Percentiles rank a stretch among this genome's conserved stretches.
Evolutionary conservation across 2,329 filamentous ascomycete genomes (phyloP).

Genomic region (Westerdykella ornata): DNA sequence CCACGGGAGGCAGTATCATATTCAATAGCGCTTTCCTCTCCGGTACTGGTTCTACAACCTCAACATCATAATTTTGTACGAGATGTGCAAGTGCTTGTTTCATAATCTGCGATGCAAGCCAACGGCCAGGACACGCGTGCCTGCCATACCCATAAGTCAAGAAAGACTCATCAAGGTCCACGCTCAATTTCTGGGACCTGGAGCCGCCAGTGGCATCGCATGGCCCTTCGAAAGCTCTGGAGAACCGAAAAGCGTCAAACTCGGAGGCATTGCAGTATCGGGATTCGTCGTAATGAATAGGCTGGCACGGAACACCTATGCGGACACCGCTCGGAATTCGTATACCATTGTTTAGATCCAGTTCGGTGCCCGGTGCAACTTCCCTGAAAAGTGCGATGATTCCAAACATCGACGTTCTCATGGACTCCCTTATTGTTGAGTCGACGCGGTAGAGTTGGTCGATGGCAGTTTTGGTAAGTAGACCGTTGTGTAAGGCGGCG

Average conservation of each 20-base stretch:
- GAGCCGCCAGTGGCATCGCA: not conserved
- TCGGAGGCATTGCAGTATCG: constrained; percentile 1
- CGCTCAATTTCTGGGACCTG: not conserved
- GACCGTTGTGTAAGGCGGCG: not conserved
- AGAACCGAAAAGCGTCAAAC: constrained; percentile 8
- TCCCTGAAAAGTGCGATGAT: constrained; percentile 2
- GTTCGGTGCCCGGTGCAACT: constrained; percentile 1
- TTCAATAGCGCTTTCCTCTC: constrained; percentile 2
- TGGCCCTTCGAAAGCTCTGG: not conserved
- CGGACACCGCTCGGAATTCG: constrained; percentile 1
- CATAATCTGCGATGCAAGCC: constrained; percentile 5
- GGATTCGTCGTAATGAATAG: constrained; percentile 3
- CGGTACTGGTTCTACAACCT: not conserved
- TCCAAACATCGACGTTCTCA: constrained; percentile 3
- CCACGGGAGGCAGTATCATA: constrained; percentile 3
- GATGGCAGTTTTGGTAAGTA: constrained; percentile 1
- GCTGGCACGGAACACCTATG: constrained; percentile 2
- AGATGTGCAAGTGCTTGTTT: constrained; percentile 5
- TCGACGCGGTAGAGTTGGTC: constrained; percentile 2
- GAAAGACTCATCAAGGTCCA: not conserved
- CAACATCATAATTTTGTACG: constrained; percentile 5
- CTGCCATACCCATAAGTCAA: constrained; percentile 7
- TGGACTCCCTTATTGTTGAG: constrained; percentile 6
- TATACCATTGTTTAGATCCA: constrained; percentile 1
- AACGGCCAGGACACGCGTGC: constrained; percentile 7